These are phyloP conservation scores for Sordariomycetes sp. DNA, from an alignment of 2,329 filamentous ascomycete genomes.

Conservation along the genomic window DNA sequence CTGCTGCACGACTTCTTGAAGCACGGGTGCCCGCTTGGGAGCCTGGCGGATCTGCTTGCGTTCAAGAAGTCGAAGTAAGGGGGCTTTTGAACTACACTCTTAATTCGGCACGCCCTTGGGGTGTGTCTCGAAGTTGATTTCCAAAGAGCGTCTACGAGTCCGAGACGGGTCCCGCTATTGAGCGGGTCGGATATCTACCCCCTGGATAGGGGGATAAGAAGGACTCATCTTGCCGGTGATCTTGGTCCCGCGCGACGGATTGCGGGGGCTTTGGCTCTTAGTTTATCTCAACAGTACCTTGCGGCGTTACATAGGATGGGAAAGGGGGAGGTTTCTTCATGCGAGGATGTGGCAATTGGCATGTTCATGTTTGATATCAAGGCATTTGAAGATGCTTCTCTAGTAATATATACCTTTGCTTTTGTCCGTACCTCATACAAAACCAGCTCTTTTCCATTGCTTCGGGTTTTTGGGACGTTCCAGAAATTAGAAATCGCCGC, in stretches of 20 bases:
- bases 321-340: background rate
- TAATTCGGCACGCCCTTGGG: background rate
- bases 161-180: background rate
- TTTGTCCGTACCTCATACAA: background rate
- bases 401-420: background rate
- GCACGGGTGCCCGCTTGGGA: slow-evolving; percentile 72
- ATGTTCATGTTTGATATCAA: background rate
- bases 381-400: background rate
- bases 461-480: no score
- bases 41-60: slow-evolving; percentile 73
- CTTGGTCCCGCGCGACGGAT: background rate
- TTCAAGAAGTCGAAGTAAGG: slow-evolving; percentile 65
- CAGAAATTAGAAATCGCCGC: no score
- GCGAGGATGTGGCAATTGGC: background rate
- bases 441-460: background rate
- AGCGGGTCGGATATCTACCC: background rate
- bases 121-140: background rate
- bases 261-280: background rate
- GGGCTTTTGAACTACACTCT: background rate
- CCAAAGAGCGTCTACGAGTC: background rate
- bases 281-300: background rate
- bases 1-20: slow-evolving; percentile 89
- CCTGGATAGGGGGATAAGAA: no score
- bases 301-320: background rate
- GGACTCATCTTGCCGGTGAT: background rate